Conservation (phyloP, 2,329 filamentous ascomycete genomes). For the Amesomyces nigricolor region DNA sequence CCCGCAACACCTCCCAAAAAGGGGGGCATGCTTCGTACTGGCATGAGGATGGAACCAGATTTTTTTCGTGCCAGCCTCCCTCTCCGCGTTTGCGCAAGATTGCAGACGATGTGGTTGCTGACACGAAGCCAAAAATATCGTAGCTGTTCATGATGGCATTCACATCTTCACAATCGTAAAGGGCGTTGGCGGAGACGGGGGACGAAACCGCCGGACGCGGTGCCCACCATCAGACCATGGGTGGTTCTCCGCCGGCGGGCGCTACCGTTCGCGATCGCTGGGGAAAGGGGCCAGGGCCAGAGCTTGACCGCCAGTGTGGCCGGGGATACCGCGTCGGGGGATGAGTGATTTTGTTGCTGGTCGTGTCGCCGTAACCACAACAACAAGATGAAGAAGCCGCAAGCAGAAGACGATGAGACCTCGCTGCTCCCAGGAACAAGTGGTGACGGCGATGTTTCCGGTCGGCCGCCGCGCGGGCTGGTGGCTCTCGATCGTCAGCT, state of each 20-base stretch:
- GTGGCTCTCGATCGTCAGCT: too few relatives aligned
- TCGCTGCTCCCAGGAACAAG: neutral
- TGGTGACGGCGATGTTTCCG: neutral
- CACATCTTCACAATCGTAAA: too few relatives aligned
- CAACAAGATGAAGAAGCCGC: neutral
- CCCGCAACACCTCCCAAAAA: too few relatives aligned
- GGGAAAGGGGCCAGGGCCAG: neutral
- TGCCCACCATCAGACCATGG: neutral
- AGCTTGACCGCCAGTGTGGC: slow-evolving; percentile 10
- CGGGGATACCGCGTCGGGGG: slow-evolving; percentile 8
- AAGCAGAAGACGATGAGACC: neutral
- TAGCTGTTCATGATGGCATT: too few relatives aligned
- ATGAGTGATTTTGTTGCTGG: slow-evolving; percentile 1
- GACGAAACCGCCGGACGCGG: neutral
- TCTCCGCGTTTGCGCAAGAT: too few relatives aligned
- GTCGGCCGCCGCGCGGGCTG: neutral
- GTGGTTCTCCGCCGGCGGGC: neutral
- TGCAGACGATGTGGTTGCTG: too few relatives aligned
- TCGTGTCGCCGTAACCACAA: neutral
- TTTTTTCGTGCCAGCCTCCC: too few relatives aligned
- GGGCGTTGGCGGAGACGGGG: neutral
- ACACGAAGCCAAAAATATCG: too few relatives aligned
- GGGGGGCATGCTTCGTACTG: too few relatives aligned
- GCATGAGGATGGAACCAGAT: too few relatives aligned
- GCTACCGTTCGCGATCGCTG: neutral